Evolutionary conservation across 2,329 filamentous ascomycete species (phyloP).

Genomic region (Trichoderma semiorbis): DNA sequence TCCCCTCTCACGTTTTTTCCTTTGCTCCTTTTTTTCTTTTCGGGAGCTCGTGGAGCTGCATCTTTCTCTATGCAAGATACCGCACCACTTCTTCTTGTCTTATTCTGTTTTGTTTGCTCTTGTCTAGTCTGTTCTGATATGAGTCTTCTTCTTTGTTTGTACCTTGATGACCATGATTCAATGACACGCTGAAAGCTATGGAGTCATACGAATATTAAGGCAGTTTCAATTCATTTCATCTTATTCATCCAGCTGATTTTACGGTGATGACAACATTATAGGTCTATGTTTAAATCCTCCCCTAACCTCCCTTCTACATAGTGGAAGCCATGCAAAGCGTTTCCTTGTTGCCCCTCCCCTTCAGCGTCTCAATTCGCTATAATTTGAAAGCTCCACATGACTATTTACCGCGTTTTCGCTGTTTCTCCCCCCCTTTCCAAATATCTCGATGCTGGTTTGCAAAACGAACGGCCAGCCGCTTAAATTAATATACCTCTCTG

Average conservation of each 20-base stretch:
- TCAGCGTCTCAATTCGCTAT: conserved; percentile 3
- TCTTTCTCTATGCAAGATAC: not conserved
- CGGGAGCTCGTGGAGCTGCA: not conserved
- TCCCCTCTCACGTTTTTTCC: too few relatives aligned
- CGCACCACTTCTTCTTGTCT: not conserved
- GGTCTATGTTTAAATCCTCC: not conserved
- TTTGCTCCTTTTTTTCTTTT: not conserved
- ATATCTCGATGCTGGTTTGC: not conserved
- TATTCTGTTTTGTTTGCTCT: not conserved
- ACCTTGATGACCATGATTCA: not conserved
- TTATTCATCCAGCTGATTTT: not conserved
- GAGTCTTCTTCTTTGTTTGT: not conserved
- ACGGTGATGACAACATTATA: not conserved
- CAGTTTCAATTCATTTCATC: not conserved
- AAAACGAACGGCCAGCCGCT: conserved; percentile 10
- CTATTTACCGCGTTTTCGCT: not conserved
- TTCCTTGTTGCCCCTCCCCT: not conserved
- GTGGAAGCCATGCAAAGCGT: not conserved
- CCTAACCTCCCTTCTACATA: not conserved
- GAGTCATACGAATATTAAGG: not conserved
- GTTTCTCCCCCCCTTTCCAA: not conserved
- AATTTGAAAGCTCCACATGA: not conserved
- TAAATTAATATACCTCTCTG: conserved; percentile 4
- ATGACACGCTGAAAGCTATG: too few relatives aligned
- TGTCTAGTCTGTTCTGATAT: not conserved